Base-by-base conservation (phyloP, 805 yeast genomes). In the Wickerhamiella hasegawae region DNA sequence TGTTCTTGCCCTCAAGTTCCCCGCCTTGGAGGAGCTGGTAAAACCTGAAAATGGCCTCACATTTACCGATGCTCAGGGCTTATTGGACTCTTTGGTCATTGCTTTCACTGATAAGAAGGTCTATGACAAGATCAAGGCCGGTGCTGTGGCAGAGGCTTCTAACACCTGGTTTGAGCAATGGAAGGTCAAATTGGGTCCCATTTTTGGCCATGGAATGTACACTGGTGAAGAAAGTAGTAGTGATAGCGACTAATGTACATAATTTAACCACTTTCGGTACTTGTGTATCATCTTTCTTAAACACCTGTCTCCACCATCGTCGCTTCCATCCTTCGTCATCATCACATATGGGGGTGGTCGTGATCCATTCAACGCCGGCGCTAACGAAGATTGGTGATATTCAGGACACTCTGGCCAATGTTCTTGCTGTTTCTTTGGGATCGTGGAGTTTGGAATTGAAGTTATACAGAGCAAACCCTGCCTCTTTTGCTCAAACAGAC, bases 1-100 rank as follows among this genome's bases (percentile, higher is more conserved):
- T 1, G 96, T 84, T 0, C 62, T 85, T 2, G 71, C 94, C 0
- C 61, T 85, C 39, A 60, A 65, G 25, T 90, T 82, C 52, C 72
- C 77, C 0, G 87, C 94, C 1, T 65, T 87, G 11, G 61, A 62
- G 5, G 98, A 90, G 52, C 60, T 90, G 30, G 87, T 90, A 1
- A 60, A 67, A 31, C 68, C 75, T 32, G 60, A 57, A 1, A 84
- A 85, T 51, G 99, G 99, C 1, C 45, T 77, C 26, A 53, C 68
- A 12, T 69, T 78, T 45, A 42, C 52, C 0, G 59, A 59, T 36
- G 57, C 47, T 9, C 42, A 35, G 14, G 70, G 68, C 30, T 53
- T 78, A 48, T 62, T 66, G 23, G 61, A 62, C 17, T 55, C 64
- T 1, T 40, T 73, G 14, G 46, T 51, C 20, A 41, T 44, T n/a